A percentile compares a stretch with the other conserved stretches of the same genome.
phyloP scores from a whole-genome alignment of 768 basidiomycete genomes.

The Tulasnella sp. region DNA sequence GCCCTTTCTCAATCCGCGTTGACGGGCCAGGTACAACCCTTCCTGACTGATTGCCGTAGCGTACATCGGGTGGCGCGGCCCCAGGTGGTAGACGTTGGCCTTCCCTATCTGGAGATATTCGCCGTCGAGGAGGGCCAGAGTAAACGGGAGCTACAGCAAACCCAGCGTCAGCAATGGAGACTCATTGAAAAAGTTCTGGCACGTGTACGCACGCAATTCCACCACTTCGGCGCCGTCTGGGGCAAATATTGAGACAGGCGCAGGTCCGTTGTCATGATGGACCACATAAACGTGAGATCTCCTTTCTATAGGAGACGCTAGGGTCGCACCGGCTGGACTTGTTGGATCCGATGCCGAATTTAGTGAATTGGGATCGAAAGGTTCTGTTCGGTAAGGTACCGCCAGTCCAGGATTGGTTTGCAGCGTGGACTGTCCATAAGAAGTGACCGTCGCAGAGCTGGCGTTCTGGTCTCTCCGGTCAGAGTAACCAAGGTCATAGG shows the following conservation, averaged over 20 bases:
- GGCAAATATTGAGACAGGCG: slow-evolving; percentile 21
- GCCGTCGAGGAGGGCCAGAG: neutral
- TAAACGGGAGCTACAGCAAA: slow-evolving; percentile 1
- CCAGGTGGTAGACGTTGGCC: neutral
- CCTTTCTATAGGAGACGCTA: neutral
- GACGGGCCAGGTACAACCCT: neutral
- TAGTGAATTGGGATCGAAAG: neutral
- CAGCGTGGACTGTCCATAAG: neutral
- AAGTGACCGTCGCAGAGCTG: neutral
- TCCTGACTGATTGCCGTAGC: neutral
- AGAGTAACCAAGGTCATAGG: neutral
- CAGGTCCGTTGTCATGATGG: slow-evolving; percentile 18
- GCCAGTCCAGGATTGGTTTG: neutral
- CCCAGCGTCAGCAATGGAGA: neutral
- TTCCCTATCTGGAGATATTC: neutral
- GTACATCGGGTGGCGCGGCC: neutral
- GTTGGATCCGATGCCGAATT: neutral
- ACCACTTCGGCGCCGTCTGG: slow-evolving; percentile 17
- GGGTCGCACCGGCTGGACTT: neutral
- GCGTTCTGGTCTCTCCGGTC: neutral
- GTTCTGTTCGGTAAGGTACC: neutral
- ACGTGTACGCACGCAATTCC: slow-evolving; percentile 16
- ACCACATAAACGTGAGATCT: slow-evolving; percentile 18
- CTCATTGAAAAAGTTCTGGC: neutral
- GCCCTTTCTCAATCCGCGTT: neutral